Conservation (phyloP, 2,329 filamentous ascomycete genomes). For the Diplodia seriata region DNA sequence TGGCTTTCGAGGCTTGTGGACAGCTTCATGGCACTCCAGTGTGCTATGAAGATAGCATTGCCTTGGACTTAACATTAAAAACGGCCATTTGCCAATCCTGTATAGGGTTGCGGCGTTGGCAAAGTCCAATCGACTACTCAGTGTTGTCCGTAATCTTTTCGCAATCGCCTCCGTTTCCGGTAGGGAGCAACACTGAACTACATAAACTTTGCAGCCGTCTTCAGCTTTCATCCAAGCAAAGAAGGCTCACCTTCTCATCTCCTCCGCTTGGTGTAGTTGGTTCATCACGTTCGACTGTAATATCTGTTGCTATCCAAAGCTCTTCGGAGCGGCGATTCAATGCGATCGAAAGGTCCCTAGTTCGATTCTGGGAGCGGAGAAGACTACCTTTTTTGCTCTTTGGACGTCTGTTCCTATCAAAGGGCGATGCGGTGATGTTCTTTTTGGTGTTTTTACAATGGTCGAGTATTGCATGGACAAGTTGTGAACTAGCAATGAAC, state of each 20-base stretch:
- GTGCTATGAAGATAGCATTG: not conserved
- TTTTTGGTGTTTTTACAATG: not conserved
- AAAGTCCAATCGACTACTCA: not conserved
- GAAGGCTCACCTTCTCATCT: not conserved
- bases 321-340: too few species aligned
- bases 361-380: slow-evolving; percentile 25
- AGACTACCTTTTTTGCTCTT: not conserved
- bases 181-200: not conserved
- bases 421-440: not conserved
- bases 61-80: too few species aligned
- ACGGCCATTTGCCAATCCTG: not conserved
- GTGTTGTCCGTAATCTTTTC: not conserved
- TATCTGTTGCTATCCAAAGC: not conserved
- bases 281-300: slow-evolving; percentile 26
- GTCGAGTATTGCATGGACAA: too few species aligned
- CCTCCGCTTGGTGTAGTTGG: slow-evolving; percentile 29
- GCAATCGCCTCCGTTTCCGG: not conserved
- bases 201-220: not conserved
- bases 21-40: not conserved
- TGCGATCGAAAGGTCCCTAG: slow-evolving; percentile 16
- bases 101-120: not conserved
- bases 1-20: not conserved
- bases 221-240: not conserved
- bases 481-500: too few species aligned
- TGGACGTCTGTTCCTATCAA: too few species aligned